These are phyloP conservation scores for Endoconidiophora polonica DNA, from an alignment of 2,329 filamentous ascomycete species.

Conservation along the genomic window DNA sequence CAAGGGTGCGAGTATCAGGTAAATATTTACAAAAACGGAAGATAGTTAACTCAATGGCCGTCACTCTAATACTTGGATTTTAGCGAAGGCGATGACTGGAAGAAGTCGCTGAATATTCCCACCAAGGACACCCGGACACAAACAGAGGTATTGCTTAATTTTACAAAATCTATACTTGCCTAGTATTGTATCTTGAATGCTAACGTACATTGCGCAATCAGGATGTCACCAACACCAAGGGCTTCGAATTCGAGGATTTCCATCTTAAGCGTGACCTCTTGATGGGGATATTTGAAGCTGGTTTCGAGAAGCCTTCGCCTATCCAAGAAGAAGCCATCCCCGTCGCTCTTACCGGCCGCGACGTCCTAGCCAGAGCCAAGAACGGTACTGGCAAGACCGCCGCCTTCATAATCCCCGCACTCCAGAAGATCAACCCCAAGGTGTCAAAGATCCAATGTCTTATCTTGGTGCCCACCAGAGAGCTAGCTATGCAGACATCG, in stretches of 20 bases:
- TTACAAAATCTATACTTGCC: background rate
- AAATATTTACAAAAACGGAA: conserved; percentile 13
- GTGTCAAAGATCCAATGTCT: conserved; percentile 91
- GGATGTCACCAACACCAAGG: conserved; percentile 98
- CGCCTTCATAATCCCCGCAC: conserved; percentile 87
- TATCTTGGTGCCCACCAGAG: conserved; percentile 89
- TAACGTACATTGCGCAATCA: conserved; percentile 22
- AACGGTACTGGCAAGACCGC: conserved; percentile 98
- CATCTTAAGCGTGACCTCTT: conserved; percentile 85
- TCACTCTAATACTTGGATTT: conserved; percentile 19
- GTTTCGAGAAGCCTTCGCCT: conserved; percentile 94
- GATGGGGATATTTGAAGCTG: conserved; percentile 98
- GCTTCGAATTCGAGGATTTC: conserved; percentile 94
- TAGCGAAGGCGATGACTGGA: conserved; percentile 48
- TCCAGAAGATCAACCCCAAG: conserved; percentile 94
- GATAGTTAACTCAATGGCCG: background rate
- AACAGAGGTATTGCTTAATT: conserved; percentile 45
- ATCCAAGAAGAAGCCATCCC: conserved; percentile 99
- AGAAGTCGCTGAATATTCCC: conserved; percentile 54
- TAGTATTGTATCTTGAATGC: background rate
- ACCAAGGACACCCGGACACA: conserved; percentile 61
- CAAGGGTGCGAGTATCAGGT: conserved; percentile 27
- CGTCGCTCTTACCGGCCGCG: conserved; percentile 83
- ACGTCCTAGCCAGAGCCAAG: conserved; percentile 91
- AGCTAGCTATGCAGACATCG: conserved; percentile 93